Conservation (phyloP, 2,329 filamentous ascomycete species). For the Orbilia brochopaga region DNA sequence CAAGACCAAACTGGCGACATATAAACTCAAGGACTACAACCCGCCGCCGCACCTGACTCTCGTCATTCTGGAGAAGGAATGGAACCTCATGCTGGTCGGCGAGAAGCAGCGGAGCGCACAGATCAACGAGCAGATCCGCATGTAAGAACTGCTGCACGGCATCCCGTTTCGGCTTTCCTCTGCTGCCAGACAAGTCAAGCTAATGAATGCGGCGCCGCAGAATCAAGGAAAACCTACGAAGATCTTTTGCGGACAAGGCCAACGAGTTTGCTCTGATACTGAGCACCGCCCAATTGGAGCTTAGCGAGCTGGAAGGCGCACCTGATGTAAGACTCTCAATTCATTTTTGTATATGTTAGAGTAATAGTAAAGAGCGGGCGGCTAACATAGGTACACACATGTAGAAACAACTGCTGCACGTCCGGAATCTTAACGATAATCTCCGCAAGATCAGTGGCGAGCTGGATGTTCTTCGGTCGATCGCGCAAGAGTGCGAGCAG, state of each 20-base stretch:
- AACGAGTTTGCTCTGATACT: constrained; percentile 96
- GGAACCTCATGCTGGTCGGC: constrained; percentile 77
- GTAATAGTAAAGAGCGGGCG: neutral
- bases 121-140: constrained; percentile 97
- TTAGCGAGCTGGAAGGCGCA: constrained; percentile 95
- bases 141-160: constrained; percentile 62
- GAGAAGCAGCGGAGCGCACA: constrained; percentile 89
- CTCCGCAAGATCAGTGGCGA: constrained; percentile 89
- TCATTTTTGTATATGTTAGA: neutral
- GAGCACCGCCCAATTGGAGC: constrained; percentile 91
- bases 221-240: constrained; percentile 93
- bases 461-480: constrained; percentile 80
- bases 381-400: neutral
- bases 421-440: constrained; percentile 81
- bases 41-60: constrained; percentile 82
- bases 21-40: constrained; percentile 86
- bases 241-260: constrained; percentile 94
- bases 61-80: constrained; percentile 81
- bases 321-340: constrained; percentile 68
- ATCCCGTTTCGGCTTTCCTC: constrained; percentile 1
- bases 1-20: constrained; percentile 97
- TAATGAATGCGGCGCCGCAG: constrained; percentile 61
- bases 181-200: constrained; percentile 38
- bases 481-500: constrained; percentile 89
- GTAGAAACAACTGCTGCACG: constrained; percentile 78